Conservation (phyloP, 352 stramenopile genomes). For the Phytophthora crassamura region DNA sequence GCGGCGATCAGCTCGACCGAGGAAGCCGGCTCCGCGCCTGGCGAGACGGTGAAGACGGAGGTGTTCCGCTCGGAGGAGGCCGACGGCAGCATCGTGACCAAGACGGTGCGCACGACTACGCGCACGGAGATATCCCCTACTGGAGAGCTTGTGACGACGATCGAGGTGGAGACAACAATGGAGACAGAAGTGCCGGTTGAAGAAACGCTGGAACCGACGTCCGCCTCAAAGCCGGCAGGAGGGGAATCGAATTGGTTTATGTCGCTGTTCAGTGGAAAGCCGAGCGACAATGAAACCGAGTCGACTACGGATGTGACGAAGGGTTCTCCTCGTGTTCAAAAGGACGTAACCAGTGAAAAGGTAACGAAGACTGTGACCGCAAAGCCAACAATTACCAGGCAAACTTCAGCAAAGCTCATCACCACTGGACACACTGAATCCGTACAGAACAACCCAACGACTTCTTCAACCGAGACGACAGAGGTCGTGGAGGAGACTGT, state of each 20-base stretch:
- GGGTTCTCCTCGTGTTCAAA: neutral
- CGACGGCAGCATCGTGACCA: no score
- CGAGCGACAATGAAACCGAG: neutral
- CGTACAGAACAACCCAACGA: no score
- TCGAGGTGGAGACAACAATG: conserved; percentile 18
- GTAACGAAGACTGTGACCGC: neutral
- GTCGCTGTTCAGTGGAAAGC: conserved; percentile 15
- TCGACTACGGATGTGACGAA: neutral
- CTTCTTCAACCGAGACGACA: no score
- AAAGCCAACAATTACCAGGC: neutral
- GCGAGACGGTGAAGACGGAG: no score
- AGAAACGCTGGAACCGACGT: neutral
- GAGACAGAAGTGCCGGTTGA: conserved; percentile 15
- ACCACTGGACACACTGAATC: no score
- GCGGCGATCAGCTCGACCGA: no score
- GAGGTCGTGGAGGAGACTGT: no score
- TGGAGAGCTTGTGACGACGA: conserved; percentile 12
- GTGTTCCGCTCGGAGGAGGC: no score
- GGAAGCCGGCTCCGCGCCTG: no score
- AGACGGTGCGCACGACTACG: no score
- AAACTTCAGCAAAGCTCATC: no score
- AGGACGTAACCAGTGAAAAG: neutral
- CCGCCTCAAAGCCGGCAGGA: neutral
- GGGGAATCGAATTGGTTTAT: conserved; percentile 25
- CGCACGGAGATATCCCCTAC: conserved; percentile 6